Percentiles rank a stretch among this genome's conserved stretches.
phyloP scores from a whole-genome alignment of 2,329 filamentous ascomycete genomes.

The Bipolaris cookei region DNA sequence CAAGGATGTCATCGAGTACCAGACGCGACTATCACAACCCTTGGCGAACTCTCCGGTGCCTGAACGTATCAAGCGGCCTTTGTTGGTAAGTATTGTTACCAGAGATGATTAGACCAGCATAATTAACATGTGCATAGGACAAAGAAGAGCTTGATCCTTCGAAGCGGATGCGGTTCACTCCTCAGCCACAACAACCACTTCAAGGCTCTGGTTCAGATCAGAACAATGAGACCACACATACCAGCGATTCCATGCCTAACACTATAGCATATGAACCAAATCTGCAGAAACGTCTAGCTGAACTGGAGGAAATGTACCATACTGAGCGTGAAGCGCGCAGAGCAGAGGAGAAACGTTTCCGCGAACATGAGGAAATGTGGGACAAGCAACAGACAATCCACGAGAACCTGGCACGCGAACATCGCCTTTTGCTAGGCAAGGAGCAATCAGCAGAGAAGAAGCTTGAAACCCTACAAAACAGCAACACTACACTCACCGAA shows the following conservation, averaged over 20 bases:
- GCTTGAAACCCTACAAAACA: constrained; percentile 23
- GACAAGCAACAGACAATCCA: constrained; percentile 36
- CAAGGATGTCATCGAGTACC: constrained; percentile 38
- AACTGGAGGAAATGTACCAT: constrained; percentile 9
- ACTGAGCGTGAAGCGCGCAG: constrained; percentile 19
- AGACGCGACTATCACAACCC: constrained; percentile 34
- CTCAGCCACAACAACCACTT: constrained; percentile 29
- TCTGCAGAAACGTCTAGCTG: constrained; percentile 18
- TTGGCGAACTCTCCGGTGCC: constrained; percentile 25
- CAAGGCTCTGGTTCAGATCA: constrained; percentile 13
- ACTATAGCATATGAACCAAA: constrained; percentile 23
- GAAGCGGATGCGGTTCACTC: constrained; percentile 47
- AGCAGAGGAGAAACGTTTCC: constrained; percentile 20
- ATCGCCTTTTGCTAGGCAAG: constrained; percentile 27
- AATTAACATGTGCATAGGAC: constrained; percentile 21
- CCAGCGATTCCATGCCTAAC: constrained; percentile 52
- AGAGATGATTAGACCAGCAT: neutral
- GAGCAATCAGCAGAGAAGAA: constrained; percentile 23
- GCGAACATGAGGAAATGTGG: constrained; percentile 27
- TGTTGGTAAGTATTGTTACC: constrained; percentile 25
- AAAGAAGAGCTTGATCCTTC: constrained; percentile 33
- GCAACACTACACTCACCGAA: constrained; percentile 24
- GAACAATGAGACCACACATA: constrained; percentile 45
- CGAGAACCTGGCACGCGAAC: constrained; percentile 31
- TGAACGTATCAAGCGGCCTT: constrained; percentile 37